A percentile compares a stretch with the other conserved stretches of the same genome.
phyloP scores from a whole-genome alignment of 805 yeast species.

The Brettanomyces nanus region DNA sequence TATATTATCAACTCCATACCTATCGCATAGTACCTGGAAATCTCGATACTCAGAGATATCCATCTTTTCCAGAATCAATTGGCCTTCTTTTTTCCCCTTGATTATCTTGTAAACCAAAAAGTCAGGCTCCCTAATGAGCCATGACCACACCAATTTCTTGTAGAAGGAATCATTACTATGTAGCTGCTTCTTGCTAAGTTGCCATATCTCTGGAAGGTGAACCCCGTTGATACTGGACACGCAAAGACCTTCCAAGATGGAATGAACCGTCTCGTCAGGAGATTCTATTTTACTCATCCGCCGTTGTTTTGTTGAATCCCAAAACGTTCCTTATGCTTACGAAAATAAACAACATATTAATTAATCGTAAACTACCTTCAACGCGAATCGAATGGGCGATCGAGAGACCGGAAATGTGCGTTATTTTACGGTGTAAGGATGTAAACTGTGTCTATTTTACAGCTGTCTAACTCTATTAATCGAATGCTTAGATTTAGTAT shows the following conservation, averaged over 20 bases:
- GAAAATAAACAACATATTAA: no score
- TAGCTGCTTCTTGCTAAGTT: slow-evolving; percentile 13
- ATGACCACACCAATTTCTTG: slow-evolving; percentile 28
- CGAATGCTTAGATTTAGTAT: no score
- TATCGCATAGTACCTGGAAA: slow-evolving; percentile 4
- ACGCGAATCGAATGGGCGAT: neutral
- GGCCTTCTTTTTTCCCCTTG: slow-evolving; percentile 4
- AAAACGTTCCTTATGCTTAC: no score
- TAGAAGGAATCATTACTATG: slow-evolving; percentile 22
- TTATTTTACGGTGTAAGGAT: neutral
- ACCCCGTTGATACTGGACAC: slow-evolving; percentile 28
- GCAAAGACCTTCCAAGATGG: slow-evolving; percentile 27
- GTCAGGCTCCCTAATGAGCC: slow-evolving; percentile 27
- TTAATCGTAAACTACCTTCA: neutral
- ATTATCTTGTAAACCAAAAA: slow-evolving; percentile 11
- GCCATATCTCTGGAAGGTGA: slow-evolving; percentile 27
- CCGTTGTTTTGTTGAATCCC: no score
- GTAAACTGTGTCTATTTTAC: neutral
- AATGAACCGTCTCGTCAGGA: slow-evolving; percentile 30
- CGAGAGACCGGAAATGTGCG: neutral
- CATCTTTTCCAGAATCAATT: slow-evolving; percentile 3
- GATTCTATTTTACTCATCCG: slow-evolving; percentile 9
- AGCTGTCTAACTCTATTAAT: no score
- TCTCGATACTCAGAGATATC: slow-evolving; percentile 7
- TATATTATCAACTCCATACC: slow-evolving; percentile 8